Evolutionary conservation across 257 asterid species (phyloP), one percentile per base, ranked within the genome.

Genomic region (Solanum dulcamara): DNA sequence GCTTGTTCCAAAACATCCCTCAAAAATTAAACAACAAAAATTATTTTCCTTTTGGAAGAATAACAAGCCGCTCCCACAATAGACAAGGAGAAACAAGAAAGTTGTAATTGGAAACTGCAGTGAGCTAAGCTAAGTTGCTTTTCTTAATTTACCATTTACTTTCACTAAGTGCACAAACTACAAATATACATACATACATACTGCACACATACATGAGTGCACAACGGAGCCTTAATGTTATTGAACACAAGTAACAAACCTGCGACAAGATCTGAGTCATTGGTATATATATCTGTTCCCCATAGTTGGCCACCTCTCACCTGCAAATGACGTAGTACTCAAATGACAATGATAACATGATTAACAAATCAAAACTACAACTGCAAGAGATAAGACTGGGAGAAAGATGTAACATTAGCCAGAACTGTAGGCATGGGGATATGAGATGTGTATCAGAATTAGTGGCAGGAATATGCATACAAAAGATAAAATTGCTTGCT

Each of bases 201-300:
- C 55, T 33, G 24, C 32, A 26, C 5, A 38, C 33, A 72, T 38
- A 40, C 55, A 40, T 74, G 17, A n/a, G 53, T 74, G 55, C 55
- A 24, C 20, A 74, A 74, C 17, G 35, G 35, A 74, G 57, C 33
- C 57, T 40, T 74, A 74, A 11, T 22, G 4, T 74, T n/a, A 48
- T 79, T 50, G 89, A 80, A 33, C 30, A 51, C 12, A 81, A 87
- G 72, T 35, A 37, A 74, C 64, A 86, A 84, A 64, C 99, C 98
- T 85, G 99, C 99, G 86, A 94, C 99, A 90, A 97, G 92, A 94
- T 97, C 99, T 17, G 99, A 97, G 90, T 97, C 99, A 86, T 93
- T 96, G 33, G 99, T 97, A 86, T 97, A 97, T 87, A 94, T 90
- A 90, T 97, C 99, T 51, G 98, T 97, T 35, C 98, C 99, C 99